Conservation (phyloP, 2,329 filamentous ascomycete species). For the Verticillium alfalfae region DNA sequence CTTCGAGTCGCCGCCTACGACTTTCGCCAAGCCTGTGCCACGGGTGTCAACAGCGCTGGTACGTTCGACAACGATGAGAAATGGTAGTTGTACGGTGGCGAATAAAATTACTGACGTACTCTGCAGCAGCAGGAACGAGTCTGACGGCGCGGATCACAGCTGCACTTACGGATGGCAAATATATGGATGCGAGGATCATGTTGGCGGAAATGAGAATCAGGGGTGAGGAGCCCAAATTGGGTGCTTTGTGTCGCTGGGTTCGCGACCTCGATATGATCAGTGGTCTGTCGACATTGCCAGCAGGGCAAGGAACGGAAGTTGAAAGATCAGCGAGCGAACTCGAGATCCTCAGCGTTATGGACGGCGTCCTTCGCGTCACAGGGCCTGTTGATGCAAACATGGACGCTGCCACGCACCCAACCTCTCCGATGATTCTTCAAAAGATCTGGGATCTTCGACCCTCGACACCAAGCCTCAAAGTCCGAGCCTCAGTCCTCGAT, state of each 20-base stretch:
- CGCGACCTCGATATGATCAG: slow-evolving; percentile 65
- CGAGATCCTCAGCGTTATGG: slow-evolving; percentile 55
- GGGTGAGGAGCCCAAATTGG: slow-evolving; percentile 59
- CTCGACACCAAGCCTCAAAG: slow-evolving; percentile 29
- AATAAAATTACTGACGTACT: not conserved
- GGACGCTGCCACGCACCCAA: slow-evolving; percentile 13
- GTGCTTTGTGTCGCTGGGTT: slow-evolving; percentile 67
- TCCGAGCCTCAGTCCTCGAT: slow-evolving; percentile 55
- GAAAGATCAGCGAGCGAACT: slow-evolving; percentile 39
- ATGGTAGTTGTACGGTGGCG: not conserved
- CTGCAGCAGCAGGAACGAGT: slow-evolving; percentile 33
- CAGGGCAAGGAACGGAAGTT: slow-evolving; percentile 16
- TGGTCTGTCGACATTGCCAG: slow-evolving; percentile 52
- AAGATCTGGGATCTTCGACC: slow-evolving; percentile 55
- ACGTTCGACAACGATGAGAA: slow-evolving; percentile 7
- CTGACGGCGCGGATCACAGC: slow-evolving; percentile 62
- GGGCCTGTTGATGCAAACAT: slow-evolving; percentile 51
- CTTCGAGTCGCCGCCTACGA: slow-evolving; percentile 62
- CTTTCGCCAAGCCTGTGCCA: slow-evolving; percentile 64
- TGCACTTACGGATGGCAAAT: slow-evolving; percentile 60
- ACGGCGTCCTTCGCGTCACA: slow-evolving; percentile 58
- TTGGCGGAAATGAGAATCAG: slow-evolving; percentile 66
- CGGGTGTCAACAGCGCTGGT: slow-evolving; percentile 55
- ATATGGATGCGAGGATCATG: slow-evolving; percentile 58
- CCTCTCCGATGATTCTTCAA: slow-evolving; percentile 46